Conservation (phyloP, 345 rosid genomes). For the Salix purpurea region DNA sequence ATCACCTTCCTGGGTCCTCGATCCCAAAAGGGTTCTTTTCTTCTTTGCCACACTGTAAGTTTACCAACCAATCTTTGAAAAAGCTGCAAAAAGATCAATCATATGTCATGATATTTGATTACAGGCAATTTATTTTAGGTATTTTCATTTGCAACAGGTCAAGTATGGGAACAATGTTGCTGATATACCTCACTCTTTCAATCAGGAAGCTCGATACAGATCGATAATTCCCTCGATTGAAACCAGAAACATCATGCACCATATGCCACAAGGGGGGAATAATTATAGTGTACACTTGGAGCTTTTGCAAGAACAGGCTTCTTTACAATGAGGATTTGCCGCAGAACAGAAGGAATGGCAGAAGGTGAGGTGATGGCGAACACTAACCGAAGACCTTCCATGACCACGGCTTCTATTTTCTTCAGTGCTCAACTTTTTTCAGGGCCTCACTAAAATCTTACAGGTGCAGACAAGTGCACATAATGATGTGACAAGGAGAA, state of each 20-base stretch:
- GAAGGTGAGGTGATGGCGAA: conserved; percentile 23
- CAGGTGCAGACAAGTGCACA: conserved; percentile 36
- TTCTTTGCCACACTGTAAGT: conserved; percentile 89
- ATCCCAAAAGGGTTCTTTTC: conserved; percentile 83
- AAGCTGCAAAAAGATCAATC: neutral
- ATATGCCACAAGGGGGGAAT: conserved; percentile 2
- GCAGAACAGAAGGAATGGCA: conserved; percentile 11
- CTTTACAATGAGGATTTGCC: conserved; percentile 15
- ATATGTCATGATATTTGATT: neutral
- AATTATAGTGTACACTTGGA: conserved; percentile 11
- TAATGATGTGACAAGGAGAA: conserved; percentile 37
- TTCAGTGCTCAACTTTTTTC: conserved; percentile 2
- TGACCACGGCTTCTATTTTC: neutral
- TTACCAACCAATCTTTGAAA: neutral
- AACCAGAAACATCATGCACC: conserved; percentile 7
- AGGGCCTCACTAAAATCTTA: neutral
- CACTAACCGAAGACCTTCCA: conserved; percentile 20
- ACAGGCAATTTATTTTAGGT: neutral
- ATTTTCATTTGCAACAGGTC: conserved; percentile 49
- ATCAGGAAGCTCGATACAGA: conserved; percentile 37
- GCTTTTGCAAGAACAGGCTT: neutral
- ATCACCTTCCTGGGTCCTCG: conserved; percentile 52
- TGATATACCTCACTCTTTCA: conserved; percentile 85
- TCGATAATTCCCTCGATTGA: conserved; percentile 38
- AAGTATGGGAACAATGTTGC: conserved; percentile 84